phyloP scores from a whole-genome alignment of 2,329 filamentous ascomycete species.

The Coniochaeta hoffmannii region DNA sequence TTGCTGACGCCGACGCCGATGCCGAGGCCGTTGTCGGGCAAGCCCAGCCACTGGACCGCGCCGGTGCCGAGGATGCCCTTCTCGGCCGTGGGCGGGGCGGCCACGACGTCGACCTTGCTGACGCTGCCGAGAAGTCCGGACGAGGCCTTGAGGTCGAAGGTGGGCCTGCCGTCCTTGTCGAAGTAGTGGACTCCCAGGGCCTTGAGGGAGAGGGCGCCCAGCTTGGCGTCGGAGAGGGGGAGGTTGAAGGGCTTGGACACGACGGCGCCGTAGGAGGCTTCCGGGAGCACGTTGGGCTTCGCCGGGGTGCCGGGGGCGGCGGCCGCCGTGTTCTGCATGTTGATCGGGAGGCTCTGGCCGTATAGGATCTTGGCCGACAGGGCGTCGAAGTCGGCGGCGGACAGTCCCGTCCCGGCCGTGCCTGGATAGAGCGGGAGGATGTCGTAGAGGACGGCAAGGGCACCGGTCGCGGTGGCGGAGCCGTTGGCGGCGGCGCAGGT shows the following conservation, averaged over 20 bases:
- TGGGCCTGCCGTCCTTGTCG: slow-evolving; percentile 43
- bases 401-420: slow-evolving; percentile 28
- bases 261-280: slow-evolving; percentile 31
- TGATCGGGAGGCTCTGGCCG: slow-evolving; percentile 37
- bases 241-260: slow-evolving; percentile 38
- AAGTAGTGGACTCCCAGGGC: slow-evolving; percentile 64
- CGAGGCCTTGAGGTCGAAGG: slow-evolving; percentile 46
- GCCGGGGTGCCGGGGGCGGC: slow-evolving; percentile 17
- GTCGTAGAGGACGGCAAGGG: slow-evolving; percentile 55
- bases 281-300: slow-evolving; percentile 17
- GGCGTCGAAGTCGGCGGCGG: slow-evolving; percentile 25
- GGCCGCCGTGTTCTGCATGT: slow-evolving; percentile 25
- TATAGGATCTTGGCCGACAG: slow-evolving; percentile 34
- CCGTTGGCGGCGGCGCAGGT: slow-evolving; percentile 39
- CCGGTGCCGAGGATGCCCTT: slow-evolving; percentile 38
- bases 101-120: slow-evolving; percentile 39
- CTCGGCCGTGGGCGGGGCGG: slow-evolving; percentile 43
- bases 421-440: slow-evolving; percentile 43
- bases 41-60: slow-evolving; percentile 48
- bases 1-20: slow-evolving; percentile 28
- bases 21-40: slow-evolving; percentile 26
- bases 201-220: slow-evolving; percentile 23
- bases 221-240: slow-evolving; percentile 27
- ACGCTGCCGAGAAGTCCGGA: slow-evolving; percentile 32
- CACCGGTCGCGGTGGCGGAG: slow-evolving; percentile 36